Evolutionary conservation across 2,329 filamentous ascomycete genomes (phyloP), one percentile per base, ranked within the genome.

Genomic region (Epichloe typhina): DNA sequence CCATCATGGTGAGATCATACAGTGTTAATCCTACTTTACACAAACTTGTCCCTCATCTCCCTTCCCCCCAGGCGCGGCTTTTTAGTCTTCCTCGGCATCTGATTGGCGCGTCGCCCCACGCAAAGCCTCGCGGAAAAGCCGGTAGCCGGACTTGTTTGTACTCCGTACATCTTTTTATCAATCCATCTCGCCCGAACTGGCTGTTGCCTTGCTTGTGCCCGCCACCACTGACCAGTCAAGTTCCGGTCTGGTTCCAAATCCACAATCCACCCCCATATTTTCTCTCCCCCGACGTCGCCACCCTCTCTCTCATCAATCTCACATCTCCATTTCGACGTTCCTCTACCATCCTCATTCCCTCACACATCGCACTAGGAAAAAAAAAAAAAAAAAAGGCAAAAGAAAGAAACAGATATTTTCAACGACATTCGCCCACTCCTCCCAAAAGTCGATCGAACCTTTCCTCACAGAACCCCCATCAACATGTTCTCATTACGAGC

Each of bases 401-500:
- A n/a, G 36, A n/a, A 38, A 38, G 36, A 38, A 38, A 38, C 31
- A 38, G 36, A 26, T 26, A 38, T 38, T 21, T 5, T 13, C 45
- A 46, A 38, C 23, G 12, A 11, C 3, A 6, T 42, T 36, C 13
- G 40, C 35, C 21, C 11, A 37, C n/a, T 6, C 38, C 35, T 12
- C 17, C 31, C 37, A 36, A 19, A 21, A 40, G 17, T 43, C n/a
- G 26, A 46, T 35, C 31, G 15, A 39, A 52, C 2, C 47, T 15
- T 17, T 4, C 13, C 12, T 15, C 11, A 36, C 38, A 47, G 4
- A 49, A 5, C 9, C 13, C 3, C 9, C 3, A 8, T 50, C 38
- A 45, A 44, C 23, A 57, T 57, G 55, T 55, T 56, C 45, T 52
- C 51, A 46, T 46, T 56, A 50, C 48, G 56, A 44, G 50, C 52